Percentiles rank a stretch among this genome's conserved stretches.
Evolutionary conservation across 148 eudicot genomes (phyloP).

Genomic region (Tetragonia tetragonoides): DNA sequence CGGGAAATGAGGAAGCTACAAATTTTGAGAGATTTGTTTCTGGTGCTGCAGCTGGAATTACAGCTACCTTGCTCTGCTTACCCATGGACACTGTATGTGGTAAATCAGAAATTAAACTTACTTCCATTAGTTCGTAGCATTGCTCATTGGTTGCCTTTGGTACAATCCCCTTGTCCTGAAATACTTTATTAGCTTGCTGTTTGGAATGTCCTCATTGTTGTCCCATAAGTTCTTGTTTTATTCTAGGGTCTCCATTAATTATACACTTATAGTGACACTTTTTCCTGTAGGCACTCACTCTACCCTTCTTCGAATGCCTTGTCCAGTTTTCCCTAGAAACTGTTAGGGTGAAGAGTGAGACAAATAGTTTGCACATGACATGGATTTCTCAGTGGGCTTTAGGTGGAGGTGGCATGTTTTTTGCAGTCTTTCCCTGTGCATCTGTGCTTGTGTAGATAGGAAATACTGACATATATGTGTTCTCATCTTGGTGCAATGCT

Average conservation of each 20-base stretch:
- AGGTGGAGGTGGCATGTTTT: neutral
- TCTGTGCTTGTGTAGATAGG: neutral
- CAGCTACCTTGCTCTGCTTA: slow-evolving; percentile 90
- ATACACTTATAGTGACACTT: too few species aligned
- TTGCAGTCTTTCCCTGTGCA: neutral
- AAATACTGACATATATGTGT: neutral
- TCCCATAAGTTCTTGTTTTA: neutral
- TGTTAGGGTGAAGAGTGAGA: neutral
- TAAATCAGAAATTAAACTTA: slow-evolving; percentile 11
- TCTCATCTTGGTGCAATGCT: neutral
- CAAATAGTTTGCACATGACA: neutral
- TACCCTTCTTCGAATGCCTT: neutral
- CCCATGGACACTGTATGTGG: slow-evolving; percentile 95
- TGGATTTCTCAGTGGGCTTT: neutral
- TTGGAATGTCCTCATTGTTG: neutral
- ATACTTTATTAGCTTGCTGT: neutral
- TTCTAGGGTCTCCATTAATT: neutral
- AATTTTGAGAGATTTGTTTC: slow-evolving; percentile 90
- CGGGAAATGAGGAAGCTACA: slow-evolving; percentile 81
- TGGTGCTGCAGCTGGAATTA: slow-evolving; percentile 95
- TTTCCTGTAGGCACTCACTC: neutral
- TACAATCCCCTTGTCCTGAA: neutral
- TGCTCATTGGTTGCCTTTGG: neutral
- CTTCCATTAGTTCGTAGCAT: neutral
- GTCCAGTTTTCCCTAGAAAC: neutral